A percentile compares a stretch with the other conserved stretches of the same genome.
Evolutionary conservation across 352 stramenopile species (phyloP).

Genomic region (Phytophthora chlamydospora): DNA sequence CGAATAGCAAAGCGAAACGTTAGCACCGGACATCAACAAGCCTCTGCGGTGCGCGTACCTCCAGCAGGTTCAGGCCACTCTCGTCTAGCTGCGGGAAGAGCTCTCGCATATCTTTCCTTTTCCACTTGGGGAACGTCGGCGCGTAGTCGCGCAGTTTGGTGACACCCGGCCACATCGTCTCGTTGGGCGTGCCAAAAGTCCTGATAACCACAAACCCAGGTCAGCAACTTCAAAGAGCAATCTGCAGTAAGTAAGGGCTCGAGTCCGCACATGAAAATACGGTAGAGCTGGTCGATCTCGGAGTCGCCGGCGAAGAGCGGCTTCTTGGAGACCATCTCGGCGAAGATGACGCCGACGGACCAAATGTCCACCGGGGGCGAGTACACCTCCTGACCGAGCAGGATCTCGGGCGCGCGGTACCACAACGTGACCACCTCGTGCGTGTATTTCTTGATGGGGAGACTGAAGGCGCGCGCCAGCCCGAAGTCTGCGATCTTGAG

Average conservation of each 20-base stretch:
- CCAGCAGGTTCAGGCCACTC: conserved; percentile 65
- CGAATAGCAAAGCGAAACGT: not conserved
- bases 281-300: conserved; percentile 90
- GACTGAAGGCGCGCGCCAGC: conserved; percentile 96
- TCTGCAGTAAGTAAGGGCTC: not conserved
- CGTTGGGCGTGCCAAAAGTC: conserved; percentile 96
- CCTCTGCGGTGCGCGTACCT: conserved; percentile 35
- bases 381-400: conserved; percentile 94
- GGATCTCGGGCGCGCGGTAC: conserved; percentile 98
- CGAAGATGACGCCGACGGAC: conserved; percentile 88
- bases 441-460: conserved; percentile 97
- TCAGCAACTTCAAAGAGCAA: not conserved
- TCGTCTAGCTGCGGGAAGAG: conserved; percentile 69
- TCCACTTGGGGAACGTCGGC: conserved; percentile 96
- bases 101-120: conserved; percentile 77
- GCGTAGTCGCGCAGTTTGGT: conserved; percentile 96
- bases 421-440: conserved; percentile 99
- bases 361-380: conserved; percentile 88
- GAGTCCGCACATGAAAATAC: conserved; percentile 72
- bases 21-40: conserved; percentile 1
- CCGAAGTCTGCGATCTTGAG: conserved; percentile 99
- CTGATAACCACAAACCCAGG: conserved; percentile 30
- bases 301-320: conserved; percentile 84
- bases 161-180: conserved; percentile 96
- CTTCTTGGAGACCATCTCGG: conserved; percentile 86